These are phyloP conservation scores for Ballota nigra DNA, from an alignment of 257 asterid genomes.

Conservation along the genomic window DNA sequence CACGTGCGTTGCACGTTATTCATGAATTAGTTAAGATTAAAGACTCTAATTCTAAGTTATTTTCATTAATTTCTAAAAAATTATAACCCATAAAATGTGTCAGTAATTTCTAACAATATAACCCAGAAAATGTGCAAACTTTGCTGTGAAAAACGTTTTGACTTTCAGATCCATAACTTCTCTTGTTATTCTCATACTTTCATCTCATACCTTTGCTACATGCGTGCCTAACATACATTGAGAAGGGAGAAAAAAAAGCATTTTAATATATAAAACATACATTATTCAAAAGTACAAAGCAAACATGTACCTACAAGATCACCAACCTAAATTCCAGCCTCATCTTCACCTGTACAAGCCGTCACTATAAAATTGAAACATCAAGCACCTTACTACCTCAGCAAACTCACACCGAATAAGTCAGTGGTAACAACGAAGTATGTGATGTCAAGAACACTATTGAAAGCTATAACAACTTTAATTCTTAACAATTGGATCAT, in stretches of 20 bases:
- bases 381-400: constrained; percentile 6
- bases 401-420: neutral
- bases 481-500: neutral
- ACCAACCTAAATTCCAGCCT: constrained; percentile 99
- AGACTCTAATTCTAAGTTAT: no score
- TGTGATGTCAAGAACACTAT: neutral
- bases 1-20: no score
- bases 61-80: no score
- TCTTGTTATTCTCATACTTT: constrained; percentile 91
- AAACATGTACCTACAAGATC: constrained; percentile 99
- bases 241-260: constrained; percentile 14
- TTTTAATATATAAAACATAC: constrained; percentile 11
- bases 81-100: no score
- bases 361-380: constrained; percentile 56
- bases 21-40: no score
- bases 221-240: constrained; percentile 55
- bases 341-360: constrained; percentile 99
- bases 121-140: no score
- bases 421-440: constrained; percentile 3
- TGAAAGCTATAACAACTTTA: neutral
- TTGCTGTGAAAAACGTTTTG: no score
- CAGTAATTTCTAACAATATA: no score
- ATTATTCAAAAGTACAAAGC: constrained; percentile 35
- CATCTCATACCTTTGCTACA: constrained; percentile 87
- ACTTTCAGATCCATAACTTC: constrained; percentile 69